phyloP scores from a whole-genome alignment of 495 filamentous ascomycete species.

The Alectoria sarmentosa region DNA sequence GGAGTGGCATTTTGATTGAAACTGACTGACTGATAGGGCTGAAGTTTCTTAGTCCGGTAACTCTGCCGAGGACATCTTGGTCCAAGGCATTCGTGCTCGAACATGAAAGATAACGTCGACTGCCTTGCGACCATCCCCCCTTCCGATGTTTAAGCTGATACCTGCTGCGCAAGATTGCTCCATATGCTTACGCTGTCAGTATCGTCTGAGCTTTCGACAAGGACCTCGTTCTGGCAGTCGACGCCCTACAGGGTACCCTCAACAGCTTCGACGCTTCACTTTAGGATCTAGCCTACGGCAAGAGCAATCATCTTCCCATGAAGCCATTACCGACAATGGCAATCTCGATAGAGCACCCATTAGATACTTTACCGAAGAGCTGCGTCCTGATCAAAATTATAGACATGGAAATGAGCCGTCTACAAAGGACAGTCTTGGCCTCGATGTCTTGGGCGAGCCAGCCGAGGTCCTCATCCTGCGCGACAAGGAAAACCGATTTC shows the following conservation, averaged over 20 bases:
- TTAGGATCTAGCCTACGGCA: neutral
- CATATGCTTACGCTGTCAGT: conserved; percentile 18
- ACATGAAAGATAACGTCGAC: neutral
- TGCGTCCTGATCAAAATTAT: neutral
- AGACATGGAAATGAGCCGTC: neutral
- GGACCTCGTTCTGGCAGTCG: neutral
- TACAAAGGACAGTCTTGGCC: conserved; percentile 24
- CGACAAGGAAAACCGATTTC: neutral
- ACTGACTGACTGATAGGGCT: neutral
- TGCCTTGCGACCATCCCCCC: neutral
- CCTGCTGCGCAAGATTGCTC: conserved; percentile 4
- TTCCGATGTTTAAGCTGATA: conserved; percentile 13
- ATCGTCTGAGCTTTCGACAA: conserved; percentile 4
- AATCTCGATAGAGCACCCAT: neutral
- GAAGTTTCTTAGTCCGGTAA: neutral
- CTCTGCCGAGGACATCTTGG: neutral
- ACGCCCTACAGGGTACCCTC: neutral
- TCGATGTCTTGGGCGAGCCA: conserved; percentile 37
- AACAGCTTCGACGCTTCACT: conserved; percentile 8
- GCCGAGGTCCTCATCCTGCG: conserved; percentile 38
- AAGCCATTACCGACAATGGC: neutral
- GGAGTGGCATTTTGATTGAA: no score
- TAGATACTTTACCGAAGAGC: neutral
- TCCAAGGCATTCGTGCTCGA: neutral
- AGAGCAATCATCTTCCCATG: conserved; percentile 5